Evolutionary conservation across 108 stramenopile species (phyloP).

Genomic region (Conticribra weissflogii): DNA sequence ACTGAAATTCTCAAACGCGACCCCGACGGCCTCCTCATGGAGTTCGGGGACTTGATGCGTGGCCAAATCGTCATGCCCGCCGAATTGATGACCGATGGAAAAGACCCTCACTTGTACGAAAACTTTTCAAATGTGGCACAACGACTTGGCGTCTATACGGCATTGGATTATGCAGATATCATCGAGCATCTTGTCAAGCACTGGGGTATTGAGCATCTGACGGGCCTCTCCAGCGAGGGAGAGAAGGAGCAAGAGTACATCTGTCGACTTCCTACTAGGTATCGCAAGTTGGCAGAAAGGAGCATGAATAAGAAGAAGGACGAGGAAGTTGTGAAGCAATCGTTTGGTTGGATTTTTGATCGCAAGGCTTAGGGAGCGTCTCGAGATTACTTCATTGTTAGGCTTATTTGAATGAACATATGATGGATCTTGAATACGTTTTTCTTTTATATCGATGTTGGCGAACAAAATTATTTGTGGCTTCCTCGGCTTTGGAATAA

Average conservation of each 20-base stretch:
- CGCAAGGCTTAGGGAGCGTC: conserved; percentile 68
- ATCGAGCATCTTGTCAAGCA: conserved; percentile 78
- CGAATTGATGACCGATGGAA: conserved; percentile 90
- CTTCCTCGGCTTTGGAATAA: too few species aligned
- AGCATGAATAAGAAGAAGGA: conserved; percentile 90
- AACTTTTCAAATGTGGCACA: conserved; percentile 87
- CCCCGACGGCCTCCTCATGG: conserved; percentile 82
- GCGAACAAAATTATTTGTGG: too few species aligned
- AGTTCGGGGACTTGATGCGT: conserved; percentile 88
- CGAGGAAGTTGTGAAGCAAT: conserved; percentile 56
- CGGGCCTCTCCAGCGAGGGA: conserved; percentile 69
- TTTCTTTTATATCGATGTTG: too few species aligned
- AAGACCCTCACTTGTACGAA: conserved; percentile 75
- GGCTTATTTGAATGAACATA: too few species aligned
- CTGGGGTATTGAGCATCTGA: conserved; percentile 86
- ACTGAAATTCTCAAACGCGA: conserved; percentile 86
- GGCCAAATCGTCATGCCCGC: conserved; percentile 93
- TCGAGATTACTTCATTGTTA: too few species aligned
- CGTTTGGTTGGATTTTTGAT: conserved; percentile 87
- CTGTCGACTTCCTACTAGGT: conserved; percentile 79
- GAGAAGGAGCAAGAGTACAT: conserved; percentile 90
- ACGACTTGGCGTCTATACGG: conserved; percentile 88
- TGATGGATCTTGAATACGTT: too few species aligned
- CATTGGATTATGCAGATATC: conserved; percentile 94
- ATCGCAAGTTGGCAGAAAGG: conserved; percentile 85